Conservation (phyloP, 345 rosid genomes). For the Populus simonii region DNA sequence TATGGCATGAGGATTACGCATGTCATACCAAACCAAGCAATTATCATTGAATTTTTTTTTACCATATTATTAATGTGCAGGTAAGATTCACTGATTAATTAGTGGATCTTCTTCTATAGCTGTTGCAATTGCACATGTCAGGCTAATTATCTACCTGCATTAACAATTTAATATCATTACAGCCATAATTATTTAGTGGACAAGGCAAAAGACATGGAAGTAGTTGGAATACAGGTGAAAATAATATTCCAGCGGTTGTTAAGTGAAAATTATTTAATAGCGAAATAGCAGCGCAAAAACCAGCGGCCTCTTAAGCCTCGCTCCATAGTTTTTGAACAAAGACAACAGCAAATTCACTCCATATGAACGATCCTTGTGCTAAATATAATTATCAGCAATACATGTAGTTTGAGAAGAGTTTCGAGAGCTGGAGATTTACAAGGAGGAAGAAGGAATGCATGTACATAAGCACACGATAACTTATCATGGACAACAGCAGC, state of each 20-base stretch:
- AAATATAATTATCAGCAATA: no score
- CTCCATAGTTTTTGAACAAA: neutral
- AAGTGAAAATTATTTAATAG: neutral
- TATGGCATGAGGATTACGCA: neutral
- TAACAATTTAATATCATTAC: neutral
- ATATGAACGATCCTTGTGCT: neutral
- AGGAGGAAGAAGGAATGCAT: neutral
- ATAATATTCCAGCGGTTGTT: neutral
- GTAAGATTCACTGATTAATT: slow-evolving; percentile 1
- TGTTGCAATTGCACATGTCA: neutral
- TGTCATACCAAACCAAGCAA: neutral
- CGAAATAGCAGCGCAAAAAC: neutral
- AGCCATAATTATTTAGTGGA: neutral
- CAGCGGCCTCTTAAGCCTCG: neutral
- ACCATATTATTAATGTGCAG: neutral
- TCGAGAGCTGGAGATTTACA: no score
- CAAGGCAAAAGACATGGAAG: neutral
- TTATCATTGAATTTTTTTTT: neutral
- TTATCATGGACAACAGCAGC: neutral
- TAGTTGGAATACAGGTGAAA: neutral
- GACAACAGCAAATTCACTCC: neutral
- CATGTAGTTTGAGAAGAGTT: no score
- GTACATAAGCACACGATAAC: neutral
- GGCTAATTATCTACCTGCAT: neutral
- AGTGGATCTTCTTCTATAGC: neutral